These are phyloP conservation scores for Ascochyta viciae-villosae DNA, from an alignment of 2,329 filamentous ascomycete genomes.

Conservation along the genomic window DNA sequence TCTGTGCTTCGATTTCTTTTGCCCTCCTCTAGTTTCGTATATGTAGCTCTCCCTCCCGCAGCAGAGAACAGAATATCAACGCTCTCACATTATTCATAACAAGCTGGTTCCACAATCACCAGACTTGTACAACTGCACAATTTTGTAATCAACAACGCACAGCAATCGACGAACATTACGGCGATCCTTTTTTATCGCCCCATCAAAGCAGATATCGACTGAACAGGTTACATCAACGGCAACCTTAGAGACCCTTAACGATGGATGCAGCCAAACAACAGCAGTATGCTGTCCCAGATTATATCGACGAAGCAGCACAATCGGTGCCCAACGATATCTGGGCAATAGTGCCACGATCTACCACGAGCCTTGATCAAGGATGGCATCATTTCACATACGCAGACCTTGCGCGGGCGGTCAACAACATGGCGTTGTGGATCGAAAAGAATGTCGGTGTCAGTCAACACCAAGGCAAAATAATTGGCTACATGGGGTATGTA, in stretches of 20 bases:
- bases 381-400: conserved; percentile 9
- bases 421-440: conserved; percentile 14
- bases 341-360: conserved; percentile 13
- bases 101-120: not conserved
- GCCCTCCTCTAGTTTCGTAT: not conserved
- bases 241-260: not conserved
- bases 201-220: not conserved
- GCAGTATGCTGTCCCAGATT: conserved; percentile 8
- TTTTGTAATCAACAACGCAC: not conserved
- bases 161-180: not conserved
- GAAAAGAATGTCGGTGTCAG: conserved; percentile 5
- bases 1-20: not conserved
- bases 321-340: conserved; percentile 4
- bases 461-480: conserved; percentile 8
- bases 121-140: not conserved
- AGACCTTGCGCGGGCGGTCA: conserved; percentile 10
- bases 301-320: conserved; percentile 8
- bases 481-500: conserved; percentile 14
- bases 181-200: not conserved
- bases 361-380: conserved; percentile 5
- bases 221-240: not conserved
- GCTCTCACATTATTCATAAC: not conserved
- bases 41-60: not conserved
- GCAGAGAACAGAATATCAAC: not conserved
- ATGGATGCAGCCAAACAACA: not conserved